Evolutionary conservation across 129 eudicot genomes (phyloP).

Genomic region (Lactuca saligna): DNA sequence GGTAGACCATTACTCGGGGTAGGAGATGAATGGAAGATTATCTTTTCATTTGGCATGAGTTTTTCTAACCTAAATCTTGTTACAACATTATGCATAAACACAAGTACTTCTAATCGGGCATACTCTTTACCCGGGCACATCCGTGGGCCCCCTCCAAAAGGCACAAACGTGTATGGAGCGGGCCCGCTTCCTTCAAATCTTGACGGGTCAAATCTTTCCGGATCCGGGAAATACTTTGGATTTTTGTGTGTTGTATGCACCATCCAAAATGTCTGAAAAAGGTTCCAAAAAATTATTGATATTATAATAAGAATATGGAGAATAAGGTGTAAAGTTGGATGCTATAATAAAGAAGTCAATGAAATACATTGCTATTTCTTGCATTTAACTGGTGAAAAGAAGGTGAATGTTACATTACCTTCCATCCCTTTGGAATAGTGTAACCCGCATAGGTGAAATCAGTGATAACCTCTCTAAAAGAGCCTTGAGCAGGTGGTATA

Average conservation of each 20-base stretch:
- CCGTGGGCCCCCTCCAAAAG: conserved; percentile 9
- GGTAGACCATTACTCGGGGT: not conserved
- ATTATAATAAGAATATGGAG: no score
- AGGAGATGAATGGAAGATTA: not conserved
- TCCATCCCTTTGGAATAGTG: conserved; percentile 22
- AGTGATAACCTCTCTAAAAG: conserved; percentile 12
- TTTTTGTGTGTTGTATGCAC: conserved; percentile 12
- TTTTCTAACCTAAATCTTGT: conserved; percentile 1
- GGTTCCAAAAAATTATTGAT: no score
- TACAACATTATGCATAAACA: conserved; percentile 7
- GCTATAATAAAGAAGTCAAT: no score
- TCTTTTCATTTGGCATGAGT: conserved; percentile 5
- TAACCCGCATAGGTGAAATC: conserved; percentile 9
- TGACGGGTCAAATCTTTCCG: conserved; percentile 1
- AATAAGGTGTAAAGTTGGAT: not conserved
- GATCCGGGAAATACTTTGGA: not conserved
- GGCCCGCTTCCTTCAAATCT: conserved; percentile 18
- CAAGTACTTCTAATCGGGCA: conserved; percentile 11
- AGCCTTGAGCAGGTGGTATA: conserved; percentile 2
- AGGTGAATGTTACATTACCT: conserved; percentile 1
- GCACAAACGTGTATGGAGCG: conserved; percentile 7
- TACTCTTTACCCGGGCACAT: conserved; percentile 10
- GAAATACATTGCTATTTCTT: not conserved
- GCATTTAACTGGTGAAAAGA: not conserved
- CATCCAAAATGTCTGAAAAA: conserved; percentile 8